Conservation (phyloP, 805 yeast species). For the Komagataella kurtzmanii region DNA sequence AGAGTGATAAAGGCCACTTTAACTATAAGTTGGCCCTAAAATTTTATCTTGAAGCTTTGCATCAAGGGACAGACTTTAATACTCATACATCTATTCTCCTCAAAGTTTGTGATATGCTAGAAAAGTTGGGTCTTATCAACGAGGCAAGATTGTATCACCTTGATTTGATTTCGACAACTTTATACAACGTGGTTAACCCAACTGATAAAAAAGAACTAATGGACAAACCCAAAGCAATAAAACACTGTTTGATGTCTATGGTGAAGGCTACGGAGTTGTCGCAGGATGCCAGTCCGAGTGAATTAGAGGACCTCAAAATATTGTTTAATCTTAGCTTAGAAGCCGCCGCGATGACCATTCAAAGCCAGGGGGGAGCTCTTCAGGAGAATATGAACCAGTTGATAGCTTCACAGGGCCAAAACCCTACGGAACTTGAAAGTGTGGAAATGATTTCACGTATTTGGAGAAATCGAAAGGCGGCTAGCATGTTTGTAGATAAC, state of each 20-base stretch:
- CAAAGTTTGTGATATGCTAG: constrained; percentile 74
- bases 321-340: not conserved
- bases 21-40: constrained; percentile 59
- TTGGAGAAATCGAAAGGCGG: constrained; percentile 14
- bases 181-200: constrained; percentile 41
- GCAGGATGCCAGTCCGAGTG: not conserved
- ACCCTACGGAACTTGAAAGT: not conserved
- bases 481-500: constrained; percentile 70
- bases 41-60: constrained; percentile 62
- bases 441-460: not conserved
- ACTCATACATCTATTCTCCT: constrained; percentile 83
- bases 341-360: not conserved
- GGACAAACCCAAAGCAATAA: constrained; percentile 45
- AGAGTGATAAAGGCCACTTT: constrained; percentile 48
- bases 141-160: constrained; percentile 18
- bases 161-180: constrained; percentile 32
- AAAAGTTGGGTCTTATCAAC: not conserved
- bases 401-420: not conserved
- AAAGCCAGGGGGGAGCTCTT: not conserved
- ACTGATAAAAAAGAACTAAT: constrained; percentile 24
- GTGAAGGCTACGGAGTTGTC: constrained; percentile 53
- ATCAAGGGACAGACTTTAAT: constrained; percentile 40
- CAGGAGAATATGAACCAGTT: not conserved
- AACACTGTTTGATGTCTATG: constrained; percentile 57
- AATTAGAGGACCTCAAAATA: not conserved